Base-by-base conservation (phyloP, 2,329 filamentous ascomycete species). In the Xylaria sp. region DNA sequence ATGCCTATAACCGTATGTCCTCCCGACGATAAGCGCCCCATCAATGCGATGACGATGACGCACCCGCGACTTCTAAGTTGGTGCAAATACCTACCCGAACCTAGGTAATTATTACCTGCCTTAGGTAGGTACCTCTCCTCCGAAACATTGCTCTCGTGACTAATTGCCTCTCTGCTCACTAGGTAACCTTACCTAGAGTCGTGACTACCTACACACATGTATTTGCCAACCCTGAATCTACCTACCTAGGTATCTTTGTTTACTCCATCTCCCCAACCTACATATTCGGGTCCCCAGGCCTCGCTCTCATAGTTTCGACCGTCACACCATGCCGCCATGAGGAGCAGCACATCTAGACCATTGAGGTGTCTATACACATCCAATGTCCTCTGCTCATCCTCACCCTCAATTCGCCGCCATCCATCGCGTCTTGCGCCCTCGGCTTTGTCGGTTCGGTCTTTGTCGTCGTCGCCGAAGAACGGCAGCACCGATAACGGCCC, bases 281-380 rank as follows among this genome's bases (percentile, higher is more conserved):
- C 48, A 13, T 8, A 23, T 8, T 23, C 3, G 18, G 50, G 5
- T 35, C 8, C 32, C 32, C 21, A 54, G 16, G 51, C 18, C 21
- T 3, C n/a, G 53, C 10, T 40, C 27, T 25, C 21, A 1, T 50
- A 21, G 23, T 37, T 40, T 47, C 21, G 44, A 65, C 48, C 53
- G 61, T 50, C 73, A 66, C 75, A 75, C 72, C 74, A 86, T 86
- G 84, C 82, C 81, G 81, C 79, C 77, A 86, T 86, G 84, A 85
- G 78, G 74, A 70, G 66, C 71, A 71, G 66, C 71, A 71, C 79
- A 69, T 60, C 73, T 64, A 77, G 79, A 78, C 81, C 80, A 79
- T 79, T 81, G 78, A 78, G 80, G 79, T 79, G 78, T 71, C 72
- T 77, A 21, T 62, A 69, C 71, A 70, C 75, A 51, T 73, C 71